phyloP scores from a whole-genome alignment of 164 flowering plant genomes.

The Euptelea pleiosperma region DNA sequence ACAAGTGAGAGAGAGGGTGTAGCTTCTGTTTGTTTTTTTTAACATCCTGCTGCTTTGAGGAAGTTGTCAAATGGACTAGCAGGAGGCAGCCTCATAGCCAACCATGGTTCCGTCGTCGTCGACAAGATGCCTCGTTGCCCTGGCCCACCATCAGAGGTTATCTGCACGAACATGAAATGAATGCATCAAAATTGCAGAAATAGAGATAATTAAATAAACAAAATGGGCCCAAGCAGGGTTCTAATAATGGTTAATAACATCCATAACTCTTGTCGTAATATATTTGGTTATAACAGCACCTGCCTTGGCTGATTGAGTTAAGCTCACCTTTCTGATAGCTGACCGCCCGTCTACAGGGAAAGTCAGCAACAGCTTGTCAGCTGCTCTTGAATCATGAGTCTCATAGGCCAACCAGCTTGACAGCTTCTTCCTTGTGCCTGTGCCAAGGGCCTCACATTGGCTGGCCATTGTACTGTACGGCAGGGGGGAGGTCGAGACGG shows the following conservation, averaged over 20 bases:
- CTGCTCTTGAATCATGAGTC: constrained; percentile 22
- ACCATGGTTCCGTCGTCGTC: constrained; percentile 41
- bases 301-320: not conserved
- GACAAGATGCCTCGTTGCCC: constrained; percentile 14
- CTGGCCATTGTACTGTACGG: constrained; percentile 81
- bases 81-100: constrained; percentile 81
- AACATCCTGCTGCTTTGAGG: constrained; percentile 77
- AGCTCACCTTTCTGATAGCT: constrained; percentile 35
- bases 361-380: constrained; percentile 27
- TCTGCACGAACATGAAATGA: constrained; percentile 26
- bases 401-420: constrained; percentile 76
- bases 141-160: constrained; percentile 22
- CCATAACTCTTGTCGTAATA: too few species aligned
- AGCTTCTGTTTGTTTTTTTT: constrained; percentile 3
- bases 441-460: constrained; percentile 87
- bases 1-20: not conserved
- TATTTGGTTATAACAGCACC: too few species aligned
- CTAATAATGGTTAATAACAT: too few species aligned
- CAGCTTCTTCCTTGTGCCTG: constrained; percentile 70
- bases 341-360: constrained; percentile 26
- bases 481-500: constrained; percentile 77
- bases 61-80: constrained; percentile 98
- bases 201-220: not conserved
- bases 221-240: too few species aligned
- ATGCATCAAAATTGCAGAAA: not conserved